Conservation (phyloP, 306 rosid species). For the Medicago lupulina region DNA sequence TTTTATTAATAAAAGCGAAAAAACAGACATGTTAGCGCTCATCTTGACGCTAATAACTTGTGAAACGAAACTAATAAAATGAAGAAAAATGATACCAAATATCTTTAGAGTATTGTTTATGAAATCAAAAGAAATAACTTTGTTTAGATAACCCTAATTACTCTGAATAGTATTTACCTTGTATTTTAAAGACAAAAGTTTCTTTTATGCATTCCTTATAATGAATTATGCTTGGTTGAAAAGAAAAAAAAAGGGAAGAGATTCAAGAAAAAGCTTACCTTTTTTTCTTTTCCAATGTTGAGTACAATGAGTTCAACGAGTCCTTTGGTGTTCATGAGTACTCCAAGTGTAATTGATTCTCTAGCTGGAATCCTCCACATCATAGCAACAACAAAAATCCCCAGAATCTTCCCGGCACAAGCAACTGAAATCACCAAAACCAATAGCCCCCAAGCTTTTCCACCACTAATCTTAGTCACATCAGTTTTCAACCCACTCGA, state of each 20-base stretch:
- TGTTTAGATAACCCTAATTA: no score
- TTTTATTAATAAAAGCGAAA: no score
- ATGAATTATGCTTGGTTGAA: neutral
- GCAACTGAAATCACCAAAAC: constrained; percentile 68
- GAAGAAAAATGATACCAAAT: no score
- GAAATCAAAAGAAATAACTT: no score
- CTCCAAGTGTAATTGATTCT: constrained; percentile 77
- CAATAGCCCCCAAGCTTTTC: constrained; percentile 71
- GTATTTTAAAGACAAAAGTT: no score
- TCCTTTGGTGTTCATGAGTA: constrained; percentile 94
- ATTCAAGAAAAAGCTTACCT: constrained; percentile 53
- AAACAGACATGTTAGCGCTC: no score
- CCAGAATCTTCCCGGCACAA: constrained; percentile 78
- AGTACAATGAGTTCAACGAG: constrained; percentile 91
- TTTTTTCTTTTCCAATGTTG: constrained; percentile 91
- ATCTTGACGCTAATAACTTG: no score
- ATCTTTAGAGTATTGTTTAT: no score
- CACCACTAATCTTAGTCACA: constrained; percentile 69
- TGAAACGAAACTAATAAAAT: no score
- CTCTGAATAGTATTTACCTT: no score
- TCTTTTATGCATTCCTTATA: no score
- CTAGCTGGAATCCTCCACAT: constrained; percentile 65
- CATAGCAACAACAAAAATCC: constrained; percentile 76
- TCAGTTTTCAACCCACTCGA: constrained; percentile 88
- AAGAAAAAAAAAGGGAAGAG: neutral